Evolutionary conservation across 2,329 filamentous ascomycete genomes (phyloP), one percentile per base, ranked within the genome.

Genomic region (Colletotrichum paranaense): DNA sequence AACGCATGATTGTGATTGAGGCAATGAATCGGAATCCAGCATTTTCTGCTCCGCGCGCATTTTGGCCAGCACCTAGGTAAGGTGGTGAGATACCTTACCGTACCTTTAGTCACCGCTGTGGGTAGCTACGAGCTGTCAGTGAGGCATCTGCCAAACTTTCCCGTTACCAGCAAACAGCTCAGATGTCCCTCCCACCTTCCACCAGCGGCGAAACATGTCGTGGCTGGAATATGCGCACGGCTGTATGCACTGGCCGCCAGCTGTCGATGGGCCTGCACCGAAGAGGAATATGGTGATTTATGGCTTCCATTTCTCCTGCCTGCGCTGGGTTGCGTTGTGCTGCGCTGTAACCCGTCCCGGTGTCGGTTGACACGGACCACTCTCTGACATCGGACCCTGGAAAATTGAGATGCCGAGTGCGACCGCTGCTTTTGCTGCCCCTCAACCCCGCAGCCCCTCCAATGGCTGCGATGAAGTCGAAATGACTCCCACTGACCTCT

Each of bases 361-460:
- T 63, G 30, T 72, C 65, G 52, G 22, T 22, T 59, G 26, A 59
- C 65, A 63, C 65, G 42, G 67, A 55, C 66, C 69, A 72, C 30
- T 28, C 22, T 14, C 16, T 55, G 49, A 66, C 67, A 52, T 65
- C 67, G 70, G 67, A 73, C 70, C 70, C 70, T 73, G 70, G 70
- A 73, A 73, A 70, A 73, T 73, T 73, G 60, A 73, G 70, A 62
- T 26, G 67, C 70, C 70, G 70, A 73, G 70, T 49, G 16, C 38
- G 58, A n/a, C 14, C 67, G 70, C 70, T 24, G 70, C 70, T 73
- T 73, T 73, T 65, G 67, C 46, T 58, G 60, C 70, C 70, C 70
- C 70, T 73, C 70, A 66, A 73, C 70, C 70, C 70, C 70, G 70
- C 70, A 70, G 24, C 58, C 35, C 12, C n/a, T 56, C 59, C 11